A percentile compares a stretch with the other conserved stretches of the same genome.
phyloP scores from a whole-genome alignment of 495 filamentous ascomycete genomes.

The Aspergillus sclerotioniger region DNA sequence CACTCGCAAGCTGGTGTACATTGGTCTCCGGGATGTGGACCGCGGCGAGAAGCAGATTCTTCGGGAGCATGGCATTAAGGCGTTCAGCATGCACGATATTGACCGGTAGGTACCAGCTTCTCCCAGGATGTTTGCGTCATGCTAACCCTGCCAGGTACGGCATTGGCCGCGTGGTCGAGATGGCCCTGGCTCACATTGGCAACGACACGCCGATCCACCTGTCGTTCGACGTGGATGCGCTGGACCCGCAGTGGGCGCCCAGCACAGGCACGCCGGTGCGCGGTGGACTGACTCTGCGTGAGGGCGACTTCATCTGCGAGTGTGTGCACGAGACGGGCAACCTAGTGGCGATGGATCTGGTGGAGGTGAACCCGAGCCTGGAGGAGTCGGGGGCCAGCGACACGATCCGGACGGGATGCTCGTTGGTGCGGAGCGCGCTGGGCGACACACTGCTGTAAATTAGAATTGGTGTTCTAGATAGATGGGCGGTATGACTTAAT shows the following conservation, averaged over 20 bases:
- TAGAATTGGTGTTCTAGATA: neutral
- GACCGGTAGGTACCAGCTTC: slow-evolving; percentile 57
- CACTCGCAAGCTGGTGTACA: slow-evolving; percentile 90
- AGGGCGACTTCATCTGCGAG: slow-evolving; percentile 98
- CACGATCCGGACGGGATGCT: slow-evolving; percentile 87
- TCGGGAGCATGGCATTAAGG: slow-evolving; percentile 83
- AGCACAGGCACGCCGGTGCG: slow-evolving; percentile 94
- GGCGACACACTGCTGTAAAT: slow-evolving; percentile 81
- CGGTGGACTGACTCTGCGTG: slow-evolving; percentile 90
- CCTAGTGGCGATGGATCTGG: slow-evolving; percentile 88
- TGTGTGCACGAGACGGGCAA: slow-evolving; percentile 91
- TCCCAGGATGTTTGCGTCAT: neutral
- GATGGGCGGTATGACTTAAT: neutral
- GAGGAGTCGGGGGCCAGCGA: slow-evolving; percentile 75
- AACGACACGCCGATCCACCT: slow-evolving; percentile 93
- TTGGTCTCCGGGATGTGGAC: slow-evolving; percentile 92
- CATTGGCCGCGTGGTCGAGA: slow-evolving; percentile 95
- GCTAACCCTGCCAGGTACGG: slow-evolving; percentile 58
- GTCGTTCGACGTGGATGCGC: slow-evolving; percentile 94
- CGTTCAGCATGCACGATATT: slow-evolving; percentile 98
- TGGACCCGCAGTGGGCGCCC: slow-evolving; percentile 95
- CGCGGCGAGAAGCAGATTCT: slow-evolving; percentile 86
- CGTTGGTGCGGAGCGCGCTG: slow-evolving; percentile 83
- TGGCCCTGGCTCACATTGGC: slow-evolving; percentile 93
- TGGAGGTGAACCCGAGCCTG: slow-evolving; percentile 91